Percentiles rank a stretch among this genome's conserved stretches.
These are phyloP conservation scores for Backusella sp. DNA, from an alignment of 192 early-diverging fungal genomes.

Conservation along the genomic window DNA sequence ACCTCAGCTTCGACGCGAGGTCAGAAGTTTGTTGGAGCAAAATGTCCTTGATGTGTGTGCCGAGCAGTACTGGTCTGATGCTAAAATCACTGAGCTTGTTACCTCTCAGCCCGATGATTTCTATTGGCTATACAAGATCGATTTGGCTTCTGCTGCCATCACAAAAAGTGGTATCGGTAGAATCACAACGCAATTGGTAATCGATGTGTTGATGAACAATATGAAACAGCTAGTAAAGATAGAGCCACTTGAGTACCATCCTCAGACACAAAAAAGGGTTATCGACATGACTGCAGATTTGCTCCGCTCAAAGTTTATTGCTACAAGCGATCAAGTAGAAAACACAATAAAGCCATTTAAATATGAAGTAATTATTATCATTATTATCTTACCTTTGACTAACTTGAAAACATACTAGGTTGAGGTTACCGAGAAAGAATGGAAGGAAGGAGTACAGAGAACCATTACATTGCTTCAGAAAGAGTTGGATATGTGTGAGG, in stretches of 20 bases:
- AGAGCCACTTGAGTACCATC: constrained; percentile 87
- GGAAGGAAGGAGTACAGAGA: constrained; percentile 87
- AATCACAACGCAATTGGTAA: constrained; percentile 87
- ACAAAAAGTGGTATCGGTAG: constrained; percentile 94
- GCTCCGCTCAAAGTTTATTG: constrained; percentile 79
- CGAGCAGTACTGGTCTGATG: constrained; percentile 90
- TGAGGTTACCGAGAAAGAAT: constrained; percentile 90
- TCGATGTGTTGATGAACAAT: constrained; percentile 81
- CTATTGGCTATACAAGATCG: constrained; percentile 84
- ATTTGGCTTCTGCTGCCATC: constrained; percentile 77
- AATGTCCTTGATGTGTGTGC: constrained; percentile 87
- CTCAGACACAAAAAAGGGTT: constrained; percentile 72
- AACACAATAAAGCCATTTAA: constrained; percentile 99
- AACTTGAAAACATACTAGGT: constrained; percentile 39
- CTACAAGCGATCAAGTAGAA: constrained; percentile 95
- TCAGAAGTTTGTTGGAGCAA: constrained; percentile 88
- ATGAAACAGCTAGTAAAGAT: constrained; percentile 74
- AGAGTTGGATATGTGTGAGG: constrained; percentile 75
- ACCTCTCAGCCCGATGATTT: constrained; percentile 59
- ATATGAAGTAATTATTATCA: constrained; percentile 60
- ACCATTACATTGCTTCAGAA: constrained; percentile 71
- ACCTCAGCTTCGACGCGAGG: constrained; percentile 86
- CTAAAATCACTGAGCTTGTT: constrained; percentile 62
- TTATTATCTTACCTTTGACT: background rate
- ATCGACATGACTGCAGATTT: constrained; percentile 82